Conservation (phyloP, 441 rosid genomes). For the Melastoma candidum region DNA sequence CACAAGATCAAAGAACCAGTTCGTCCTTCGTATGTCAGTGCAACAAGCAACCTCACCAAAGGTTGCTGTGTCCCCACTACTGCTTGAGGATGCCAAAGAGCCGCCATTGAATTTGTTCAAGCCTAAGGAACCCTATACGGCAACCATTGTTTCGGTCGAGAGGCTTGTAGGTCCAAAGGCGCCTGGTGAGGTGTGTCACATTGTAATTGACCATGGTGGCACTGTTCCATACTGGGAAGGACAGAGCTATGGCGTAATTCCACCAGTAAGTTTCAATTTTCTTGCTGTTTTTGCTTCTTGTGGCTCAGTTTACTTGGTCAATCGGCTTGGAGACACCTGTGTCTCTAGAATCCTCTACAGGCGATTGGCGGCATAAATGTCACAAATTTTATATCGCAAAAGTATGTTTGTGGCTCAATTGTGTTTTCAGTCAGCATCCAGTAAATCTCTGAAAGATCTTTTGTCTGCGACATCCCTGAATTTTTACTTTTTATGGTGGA, state of each 20-base stretch:
- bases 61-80: conserved; percentile 67
- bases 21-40: conserved; percentile 58
- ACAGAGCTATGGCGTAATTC: conserved; percentile 95
- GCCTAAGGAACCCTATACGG: conserved; percentile 87
- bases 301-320: no score
- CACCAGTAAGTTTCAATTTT: conserved; percentile 61
- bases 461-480: no score
- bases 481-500: neutral
- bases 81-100: conserved; percentile 61
- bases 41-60: conserved; percentile 71
- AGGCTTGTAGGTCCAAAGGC: conserved; percentile 84
- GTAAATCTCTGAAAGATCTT: no score
- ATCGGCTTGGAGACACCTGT: no score
- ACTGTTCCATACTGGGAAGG: conserved; percentile 99
- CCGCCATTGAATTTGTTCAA: conserved; percentile 66
- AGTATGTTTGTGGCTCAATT: no score
- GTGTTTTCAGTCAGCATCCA: no score
- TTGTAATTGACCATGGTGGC: conserved; percentile 86
- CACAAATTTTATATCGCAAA: no score
- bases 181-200: conserved; percentile 96
- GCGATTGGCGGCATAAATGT: no score
- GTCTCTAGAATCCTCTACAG: no score
- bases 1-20: conserved; percentile 21
- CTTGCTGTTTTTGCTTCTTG: neutral
- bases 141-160: conserved; percentile 86